Evolutionary conservation across 2,329 filamentous ascomycete species (phyloP), one percentile per base, ranked within the genome.

Genomic region (Epichloe coenophiala): DNA sequence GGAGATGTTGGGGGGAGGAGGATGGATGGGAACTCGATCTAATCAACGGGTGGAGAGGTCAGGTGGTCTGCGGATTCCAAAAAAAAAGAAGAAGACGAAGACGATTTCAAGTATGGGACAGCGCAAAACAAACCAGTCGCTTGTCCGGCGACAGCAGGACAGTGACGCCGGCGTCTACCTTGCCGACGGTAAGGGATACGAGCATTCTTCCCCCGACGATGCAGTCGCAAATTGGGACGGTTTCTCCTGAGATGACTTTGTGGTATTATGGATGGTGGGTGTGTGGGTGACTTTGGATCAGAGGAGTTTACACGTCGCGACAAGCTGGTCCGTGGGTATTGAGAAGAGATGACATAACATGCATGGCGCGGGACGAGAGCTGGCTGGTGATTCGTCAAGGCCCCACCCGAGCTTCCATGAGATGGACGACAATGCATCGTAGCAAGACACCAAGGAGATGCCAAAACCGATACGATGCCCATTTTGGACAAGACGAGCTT

Each of bases 11-110:
- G 87, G 86, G 93, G 93, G 15, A 98, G 83, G 47, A 98, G 86
- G 58, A 98, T 95, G 45, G 93, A 97, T 37, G 93, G 93, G 64
- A 98, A 98, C 67, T 98, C 93, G 66, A 98, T 97, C 91, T 97
- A 66, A 11, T 15, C n/a, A 17, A 38, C 31, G 3, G 23, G 11
- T 19, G 17, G 9, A 31, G n/a, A 31, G n/a, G 15, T 17, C n/a
- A 31, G 21, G 17, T 5, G 35, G 31, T 37, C n/a, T 27, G 38
- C 4, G 5, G 19, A 37, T 13, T 23, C n/a, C n/a, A 0, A 6
- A n/a, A 5, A n/a, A n/a, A 5, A n/a, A 12, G 17, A 27, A 7
- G 23, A 27, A 27, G 23, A 7, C 0, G 23, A 27, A 44, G 17
- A 35, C n/a, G 7, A 38, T 38, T 38, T 11, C 2, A n/a, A 38